phyloP scores from a whole-genome alignment of 768 basidiomycete genomes.

The Pleurotus sapidus region DNA sequence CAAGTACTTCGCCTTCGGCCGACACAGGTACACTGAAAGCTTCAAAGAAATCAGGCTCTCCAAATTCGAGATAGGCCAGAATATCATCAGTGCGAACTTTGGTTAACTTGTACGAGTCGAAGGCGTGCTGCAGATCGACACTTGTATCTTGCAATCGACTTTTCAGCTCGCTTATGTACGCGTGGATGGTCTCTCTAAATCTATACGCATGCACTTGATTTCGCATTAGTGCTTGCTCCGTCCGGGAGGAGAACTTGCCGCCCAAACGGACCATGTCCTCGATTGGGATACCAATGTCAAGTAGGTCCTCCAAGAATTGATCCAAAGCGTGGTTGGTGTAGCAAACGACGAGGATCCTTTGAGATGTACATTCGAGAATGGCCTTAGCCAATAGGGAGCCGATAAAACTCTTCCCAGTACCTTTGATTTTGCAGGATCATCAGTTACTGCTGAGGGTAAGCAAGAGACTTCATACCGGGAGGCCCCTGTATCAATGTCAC shows the following conservation, averaged over 20 bases:
- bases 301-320: slow-evolving; percentile 61
- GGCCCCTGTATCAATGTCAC: slow-evolving; percentile 70
- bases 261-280: slow-evolving; percentile 53
- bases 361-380: slow-evolving; percentile 42
- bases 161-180: slow-evolving; percentile 32
- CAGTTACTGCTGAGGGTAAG: background rate
- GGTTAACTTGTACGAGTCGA: slow-evolving; percentile 21
- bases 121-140: slow-evolving; percentile 23
- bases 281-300: slow-evolving; percentile 54
- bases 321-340: slow-evolving; percentile 78
- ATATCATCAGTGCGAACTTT: slow-evolving; percentile 25
- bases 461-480: slow-evolving; percentile 43
- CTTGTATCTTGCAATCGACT: background rate
- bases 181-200: slow-evolving; percentile 33
- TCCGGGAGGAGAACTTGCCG: slow-evolving; percentile 49
- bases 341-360: slow-evolving; percentile 64
- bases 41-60: slow-evolving; percentile 39
- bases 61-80: slow-evolving; percentile 49
- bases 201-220: slow-evolving; percentile 27
- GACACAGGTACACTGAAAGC: slow-evolving; percentile 41
- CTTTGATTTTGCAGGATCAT: slow-evolving; percentile 25
- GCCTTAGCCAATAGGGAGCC: slow-evolving; percentile 65
- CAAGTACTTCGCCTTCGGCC: slow-evolving; percentile 41
- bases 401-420: slow-evolving; percentile 75
- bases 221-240: slow-evolving; percentile 41